Evolutionary conservation across 495 filamentous ascomycete species (phyloP).

Genomic region (Xylaria acuta): DNA sequence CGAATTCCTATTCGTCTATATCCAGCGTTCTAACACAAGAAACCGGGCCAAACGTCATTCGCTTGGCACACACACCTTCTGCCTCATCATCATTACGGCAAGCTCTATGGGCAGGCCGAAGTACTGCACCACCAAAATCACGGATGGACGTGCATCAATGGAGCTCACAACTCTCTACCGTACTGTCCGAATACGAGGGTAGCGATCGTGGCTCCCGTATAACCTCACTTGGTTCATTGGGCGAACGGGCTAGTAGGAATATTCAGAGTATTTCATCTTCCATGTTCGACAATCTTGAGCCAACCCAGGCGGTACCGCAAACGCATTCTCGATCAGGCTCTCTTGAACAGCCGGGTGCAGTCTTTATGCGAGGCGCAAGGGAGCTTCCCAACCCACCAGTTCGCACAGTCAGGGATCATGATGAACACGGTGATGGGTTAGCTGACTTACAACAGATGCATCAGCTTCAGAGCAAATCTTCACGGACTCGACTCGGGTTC

Average conservation of each 20-base stretch:
- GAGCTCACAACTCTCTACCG: slow-evolving; percentile 77
- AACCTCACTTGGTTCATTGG: slow-evolving; percentile 49
- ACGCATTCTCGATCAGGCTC: slow-evolving; percentile 49
- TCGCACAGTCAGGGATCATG: slow-evolving; percentile 55
- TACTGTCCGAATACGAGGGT: slow-evolving; percentile 68
- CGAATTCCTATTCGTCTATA: slow-evolving; percentile 58
- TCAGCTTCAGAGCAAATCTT: slow-evolving; percentile 49
- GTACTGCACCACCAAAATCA: slow-evolving; percentile 28
- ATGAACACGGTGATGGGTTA: slow-evolving; percentile 62
- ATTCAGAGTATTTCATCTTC: slow-evolving; percentile 62
- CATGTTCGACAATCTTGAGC: slow-evolving; percentile 45
- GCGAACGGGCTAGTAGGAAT: slow-evolving; percentile 50
- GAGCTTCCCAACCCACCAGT: slow-evolving; percentile 34
- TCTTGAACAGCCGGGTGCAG: slow-evolving; percentile 46
- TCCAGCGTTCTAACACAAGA: slow-evolving; percentile 55
- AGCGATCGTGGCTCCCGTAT: slow-evolving; percentile 52
- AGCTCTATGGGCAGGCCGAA: slow-evolving; percentile 36
- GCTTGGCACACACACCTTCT: slow-evolving; percentile 33
- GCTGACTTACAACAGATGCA: slow-evolving; percentile 57
- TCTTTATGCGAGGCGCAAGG: slow-evolving; percentile 42
- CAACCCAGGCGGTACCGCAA: slow-evolving; percentile 40
- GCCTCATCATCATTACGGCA: slow-evolving; percentile 37
- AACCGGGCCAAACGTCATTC: slow-evolving; percentile 41
- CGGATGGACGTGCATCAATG: slow-evolving; percentile 60
- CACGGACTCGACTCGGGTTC: slow-evolving; percentile 51